A percentile compares a stretch with the other conserved stretches of the same genome.
These are phyloP conservation scores for Hypoxylon sp. DNA, from an alignment of 2,329 filamentous ascomycete species.

Conservation along the genomic window DNA sequence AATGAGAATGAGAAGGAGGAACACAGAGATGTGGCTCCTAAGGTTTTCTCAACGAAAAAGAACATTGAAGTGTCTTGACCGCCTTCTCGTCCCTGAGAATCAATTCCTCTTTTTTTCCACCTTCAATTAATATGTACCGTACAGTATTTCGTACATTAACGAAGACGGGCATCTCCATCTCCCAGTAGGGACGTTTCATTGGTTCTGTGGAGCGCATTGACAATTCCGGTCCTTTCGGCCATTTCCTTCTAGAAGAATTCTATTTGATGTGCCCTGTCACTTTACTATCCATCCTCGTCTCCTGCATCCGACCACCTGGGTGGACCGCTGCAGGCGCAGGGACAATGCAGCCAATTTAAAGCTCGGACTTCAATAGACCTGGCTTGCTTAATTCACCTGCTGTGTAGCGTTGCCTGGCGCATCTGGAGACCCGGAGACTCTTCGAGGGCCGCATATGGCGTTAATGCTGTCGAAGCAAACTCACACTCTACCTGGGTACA, in stretches of 20 bases:
- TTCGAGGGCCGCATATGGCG: constrained; percentile 18
- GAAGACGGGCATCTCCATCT: constrained; percentile 15
- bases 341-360: constrained; percentile 45
- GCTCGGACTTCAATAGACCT: constrained; percentile 26
- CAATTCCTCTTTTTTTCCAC: neutral
- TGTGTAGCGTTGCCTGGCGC: constrained; percentile 37
- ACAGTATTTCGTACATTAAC: constrained; percentile 5
- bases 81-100: constrained; percentile 13
- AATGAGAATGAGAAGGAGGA: constrained; percentile 7
- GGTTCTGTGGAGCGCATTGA: constrained; percentile 29
- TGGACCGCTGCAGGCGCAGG: constrained; percentile 43
- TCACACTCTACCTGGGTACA: constrained; percentile 13
- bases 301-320: constrained; percentile 46
- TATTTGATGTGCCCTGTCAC: constrained; percentile 33
- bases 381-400: constrained; percentile 15
- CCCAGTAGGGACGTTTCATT: constrained; percentile 21
- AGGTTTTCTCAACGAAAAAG: neutral
- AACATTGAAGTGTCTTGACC: constrained; percentile 1
- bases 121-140: constrained; percentile 1
- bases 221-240: constrained; percentile 34
- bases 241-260: constrained; percentile 48
- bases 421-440: constrained; percentile 13
- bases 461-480: constrained; percentile 19
- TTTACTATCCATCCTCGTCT: constrained; percentile 21
- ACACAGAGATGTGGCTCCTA: constrained; percentile 6